Percentiles rank a stretch among this genome's conserved stretches.
phyloP scores from a whole-genome alignment of 2,329 filamentous ascomycete genomes.

The Boeremia lycopersici region DNA sequence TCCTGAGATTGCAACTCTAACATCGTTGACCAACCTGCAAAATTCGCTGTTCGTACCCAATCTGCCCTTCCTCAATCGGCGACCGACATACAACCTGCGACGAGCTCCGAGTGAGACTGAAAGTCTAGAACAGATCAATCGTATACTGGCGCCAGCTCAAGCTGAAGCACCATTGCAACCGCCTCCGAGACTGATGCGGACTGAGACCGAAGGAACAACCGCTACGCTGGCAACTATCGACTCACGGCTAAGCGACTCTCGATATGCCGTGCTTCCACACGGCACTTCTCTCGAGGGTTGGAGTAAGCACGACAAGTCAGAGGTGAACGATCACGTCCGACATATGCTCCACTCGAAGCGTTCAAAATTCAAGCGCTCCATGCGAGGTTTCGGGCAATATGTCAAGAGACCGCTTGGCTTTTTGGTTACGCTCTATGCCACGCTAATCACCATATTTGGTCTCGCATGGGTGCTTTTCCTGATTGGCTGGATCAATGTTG shows the following conservation, averaged over 20 bases:
- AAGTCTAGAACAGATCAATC: constrained; percentile 40
- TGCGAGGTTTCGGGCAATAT: constrained; percentile 84
- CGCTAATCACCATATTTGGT: constrained; percentile 81
- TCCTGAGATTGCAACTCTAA: constrained; percentile 81
- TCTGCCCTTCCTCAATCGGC: constrained; percentile 77
- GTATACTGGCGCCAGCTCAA: constrained; percentile 31
- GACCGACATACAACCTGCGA: constrained; percentile 77
- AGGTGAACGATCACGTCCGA: constrained; percentile 83
- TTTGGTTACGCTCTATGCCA: constrained; percentile 82
- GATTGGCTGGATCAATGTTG: constrained; percentile 87
- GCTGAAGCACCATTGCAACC: constrained; percentile 20
- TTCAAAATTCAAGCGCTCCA: constrained; percentile 76
- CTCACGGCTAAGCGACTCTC: constrained; percentile 70
- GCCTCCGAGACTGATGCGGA: constrained; percentile 31
- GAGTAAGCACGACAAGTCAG: constrained; percentile 73
- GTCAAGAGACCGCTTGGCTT: constrained; percentile 78
- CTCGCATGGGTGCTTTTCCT: constrained; percentile 89
- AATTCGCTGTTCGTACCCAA: constrained; percentile 88
- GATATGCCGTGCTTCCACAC: constrained; percentile 80
- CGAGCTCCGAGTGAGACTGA: constrained; percentile 50
- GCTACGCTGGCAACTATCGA: constrained; percentile 64
- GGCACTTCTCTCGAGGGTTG: constrained; percentile 75
- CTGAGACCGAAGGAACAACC: constrained; percentile 33
- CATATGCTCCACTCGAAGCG: constrained; percentile 85
- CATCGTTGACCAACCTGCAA: constrained; percentile 85